Base-by-base conservation (phyloP, 148 eudicot genomes). In the Polygonum maritimum region DNA sequence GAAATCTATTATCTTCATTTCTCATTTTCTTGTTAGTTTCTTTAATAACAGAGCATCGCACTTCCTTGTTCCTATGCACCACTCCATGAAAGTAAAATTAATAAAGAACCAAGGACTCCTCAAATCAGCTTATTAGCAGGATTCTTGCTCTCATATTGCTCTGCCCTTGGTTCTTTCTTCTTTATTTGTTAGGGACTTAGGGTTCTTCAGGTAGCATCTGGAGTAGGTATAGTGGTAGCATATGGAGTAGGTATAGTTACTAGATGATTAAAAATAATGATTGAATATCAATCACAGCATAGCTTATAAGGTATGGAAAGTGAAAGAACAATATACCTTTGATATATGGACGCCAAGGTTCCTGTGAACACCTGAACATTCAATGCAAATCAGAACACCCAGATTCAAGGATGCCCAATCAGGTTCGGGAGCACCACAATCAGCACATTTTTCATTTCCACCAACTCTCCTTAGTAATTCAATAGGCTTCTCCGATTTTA, bases 321-420 rank as follows among this genome's bases (percentile, higher is more conserved):
- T 19, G 31, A 72, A 13, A 44, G 69, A 72, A 19, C 38, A 52
- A 62, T 80, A 76, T 81, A 95, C 98, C 96, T 95, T 95, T 40
- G 98, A 95, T 87, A 95, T 90, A 81, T 95, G 98, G 83, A 95
- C 98, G 73, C 98, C 98, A 51, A 95, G 98, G 83, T 95, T 95
- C 74, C 98, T 96, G 83, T 95, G 98, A 55, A 95, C 98, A 70
- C 98, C 98, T 35, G 98, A 95, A 87, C 98, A 95, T 79, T 95
- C 98, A 52, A 95, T 95, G 90, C 98, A 95, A 62, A 95, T 93
- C 83, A 95, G 96, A 75, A 95, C 92, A 21, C 98, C 98, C 33
- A 95, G 85, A 85, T 95, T 95, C 81, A 95, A 89, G 81, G 97
- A 95, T 75, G 98, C 98, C 98, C 98, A 95, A 81, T 95, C 98